Percentiles rank a stretch among this genome's conserved stretches.
These are phyloP conservation scores for Aspergillus chevalieri DNA, from an alignment of 2,329 filamentous ascomycete genomes.

Conservation along the genomic window DNA sequence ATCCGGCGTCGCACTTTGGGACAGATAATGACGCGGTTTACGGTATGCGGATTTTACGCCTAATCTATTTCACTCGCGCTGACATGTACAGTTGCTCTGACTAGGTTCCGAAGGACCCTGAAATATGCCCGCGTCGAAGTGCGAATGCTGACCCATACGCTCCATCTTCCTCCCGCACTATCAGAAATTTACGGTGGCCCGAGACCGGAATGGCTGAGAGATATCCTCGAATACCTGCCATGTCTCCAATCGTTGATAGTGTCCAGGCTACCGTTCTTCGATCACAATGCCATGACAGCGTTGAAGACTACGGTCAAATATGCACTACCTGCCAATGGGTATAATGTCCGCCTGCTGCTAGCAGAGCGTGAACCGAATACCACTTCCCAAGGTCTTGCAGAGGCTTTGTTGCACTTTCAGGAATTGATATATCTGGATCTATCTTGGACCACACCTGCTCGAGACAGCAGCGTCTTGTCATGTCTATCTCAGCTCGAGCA, in stretches of 20 bases:
- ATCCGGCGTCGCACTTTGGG: conserved; percentile 58
- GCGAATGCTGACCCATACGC: conserved; percentile 54
- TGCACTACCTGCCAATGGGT: conserved; percentile 15
- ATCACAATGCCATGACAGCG: conserved; percentile 52
- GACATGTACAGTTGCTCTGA: conserved; percentile 46
- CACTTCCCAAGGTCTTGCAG: conserved; percentile 49
- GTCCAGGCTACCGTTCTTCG: conserved; percentile 55
- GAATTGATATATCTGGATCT: conserved; percentile 54
- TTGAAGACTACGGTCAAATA: conserved; percentile 30
- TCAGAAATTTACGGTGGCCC: conserved; percentile 57
- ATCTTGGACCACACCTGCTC: conserved; percentile 48
- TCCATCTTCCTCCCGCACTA: conserved; percentile 55
- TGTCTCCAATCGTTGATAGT: conserved; percentile 56
- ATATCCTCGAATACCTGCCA: conserved; percentile 53
- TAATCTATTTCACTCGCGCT: not conserved
- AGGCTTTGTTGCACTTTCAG: conserved; percentile 49
- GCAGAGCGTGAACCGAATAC: conserved; percentile 53
- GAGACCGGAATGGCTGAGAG: conserved; percentile 53
- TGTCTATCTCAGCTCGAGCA: conserved; percentile 43
- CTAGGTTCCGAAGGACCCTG: conserved; percentile 53
- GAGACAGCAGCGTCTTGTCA: conserved; percentile 44
- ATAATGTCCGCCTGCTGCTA: conserved; percentile 50
- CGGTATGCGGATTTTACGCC: conserved; percentile 25
- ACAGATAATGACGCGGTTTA: conserved; percentile 56
- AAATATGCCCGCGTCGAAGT: conserved; percentile 49